phyloP scores from a whole-genome alignment of 768 basidiomycete species.

The Termitomyces eurrhizus region DNA sequence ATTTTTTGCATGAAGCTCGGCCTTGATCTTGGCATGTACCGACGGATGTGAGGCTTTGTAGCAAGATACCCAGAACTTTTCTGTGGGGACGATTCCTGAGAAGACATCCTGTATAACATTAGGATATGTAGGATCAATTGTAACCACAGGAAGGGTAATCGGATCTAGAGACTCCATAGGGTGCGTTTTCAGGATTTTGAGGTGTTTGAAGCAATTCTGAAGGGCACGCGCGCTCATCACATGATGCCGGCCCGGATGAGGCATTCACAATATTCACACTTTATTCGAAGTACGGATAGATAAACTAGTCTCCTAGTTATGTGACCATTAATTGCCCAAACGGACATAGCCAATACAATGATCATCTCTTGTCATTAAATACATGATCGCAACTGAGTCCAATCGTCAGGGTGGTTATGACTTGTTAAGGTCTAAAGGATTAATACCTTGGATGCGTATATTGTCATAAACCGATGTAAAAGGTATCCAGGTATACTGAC shows the following conservation, averaged over 20 bases:
- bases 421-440: slow-evolving; percentile 4
- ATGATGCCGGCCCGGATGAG: not conserved
- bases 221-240: not conserved
- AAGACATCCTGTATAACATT: slow-evolving; percentile 61
- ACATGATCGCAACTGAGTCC: not conserved
- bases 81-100: slow-evolving; percentile 49
- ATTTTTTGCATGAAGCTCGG: slow-evolving; percentile 50
- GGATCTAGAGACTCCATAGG: slow-evolving; percentile 7
- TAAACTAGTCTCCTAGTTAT: too few relatives aligned
- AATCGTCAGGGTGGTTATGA: not conserved
- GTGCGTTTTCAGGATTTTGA: not conserved
- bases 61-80: slow-evolving; percentile 74
- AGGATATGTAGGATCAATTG: slow-evolving; percentile 58
- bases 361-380: not conserved
- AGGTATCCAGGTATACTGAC: not conserved
- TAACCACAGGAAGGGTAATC: slow-evolving; percentile 45
- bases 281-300: too few relatives aligned
- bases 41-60: slow-evolving; percentile 52
- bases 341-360: not conserved
- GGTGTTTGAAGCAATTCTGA: not conserved
- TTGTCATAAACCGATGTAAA: not conserved
- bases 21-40: slow-evolving; percentile 62
- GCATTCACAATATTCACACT: too few relatives aligned
- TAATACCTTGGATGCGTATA: not conserved
- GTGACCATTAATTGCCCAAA: not conserved